phyloP scores from a whole-genome alignment of 2,329 filamentous ascomycete species.

The Arthrobotrys entomopaga region DNA sequence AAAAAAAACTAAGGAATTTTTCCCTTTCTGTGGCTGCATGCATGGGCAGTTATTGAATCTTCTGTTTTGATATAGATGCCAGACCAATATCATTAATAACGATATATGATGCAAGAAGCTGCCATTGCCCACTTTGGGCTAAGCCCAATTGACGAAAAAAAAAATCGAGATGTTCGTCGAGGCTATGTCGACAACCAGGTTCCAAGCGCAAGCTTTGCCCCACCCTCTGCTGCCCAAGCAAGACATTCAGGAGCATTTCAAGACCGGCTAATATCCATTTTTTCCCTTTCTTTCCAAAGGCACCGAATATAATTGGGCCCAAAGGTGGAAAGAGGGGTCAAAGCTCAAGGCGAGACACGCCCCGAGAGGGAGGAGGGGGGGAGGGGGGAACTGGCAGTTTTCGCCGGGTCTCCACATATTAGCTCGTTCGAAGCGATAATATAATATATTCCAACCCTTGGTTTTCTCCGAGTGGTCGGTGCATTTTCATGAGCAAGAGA shows the following conservation, averaged over 20 bases:
- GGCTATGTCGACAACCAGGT: constrained; percentile 8
- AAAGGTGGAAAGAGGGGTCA: constrained; percentile 44
- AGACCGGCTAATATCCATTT: neutral
- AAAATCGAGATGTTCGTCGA: constrained; percentile 49
- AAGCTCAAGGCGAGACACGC: constrained; percentile 28
- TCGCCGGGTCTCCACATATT: constrained; percentile 30
- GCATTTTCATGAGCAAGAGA: constrained; percentile 1
- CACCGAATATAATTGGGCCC: constrained; percentile 19
- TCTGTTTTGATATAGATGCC: constrained; percentile 44
- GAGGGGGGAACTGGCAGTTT: constrained; percentile 7
- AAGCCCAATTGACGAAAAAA: constrained; percentile 7
- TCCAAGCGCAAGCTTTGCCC: constrained; percentile 19
- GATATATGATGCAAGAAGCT: constrained; percentile 45
- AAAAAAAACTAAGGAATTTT: constrained; percentile 18
- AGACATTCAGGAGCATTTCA: neutral
- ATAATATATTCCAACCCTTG: constrained; percentile 32
- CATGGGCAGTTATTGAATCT: constrained; percentile 18
- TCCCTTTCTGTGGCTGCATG: neutral
- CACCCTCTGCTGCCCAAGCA: constrained; percentile 9
- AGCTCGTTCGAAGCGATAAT: constrained; percentile 35
- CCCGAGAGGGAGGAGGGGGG: constrained; percentile 4
- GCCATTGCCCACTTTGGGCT: constrained; percentile 9
- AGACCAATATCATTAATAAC: constrained; percentile 16
- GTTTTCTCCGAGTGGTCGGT: constrained; percentile 52
- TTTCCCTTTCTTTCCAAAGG: constrained; percentile 18